phyloP scores from a whole-genome alignment of 2,329 filamentous ascomycete genomes.

The Trichoderma asperellum region DNA sequence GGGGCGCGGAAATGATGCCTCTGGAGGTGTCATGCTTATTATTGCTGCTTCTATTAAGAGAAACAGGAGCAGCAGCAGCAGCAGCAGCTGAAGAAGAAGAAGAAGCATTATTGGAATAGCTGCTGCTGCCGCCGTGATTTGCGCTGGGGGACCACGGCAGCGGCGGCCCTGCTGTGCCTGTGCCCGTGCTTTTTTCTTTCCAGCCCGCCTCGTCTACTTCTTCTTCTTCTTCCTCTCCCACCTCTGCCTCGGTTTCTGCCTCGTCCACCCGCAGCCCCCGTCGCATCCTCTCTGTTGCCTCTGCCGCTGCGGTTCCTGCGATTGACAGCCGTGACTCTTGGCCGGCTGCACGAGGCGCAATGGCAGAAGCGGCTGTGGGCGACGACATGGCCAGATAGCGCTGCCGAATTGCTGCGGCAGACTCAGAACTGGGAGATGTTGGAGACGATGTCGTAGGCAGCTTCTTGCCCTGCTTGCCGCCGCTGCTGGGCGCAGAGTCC shows the following conservation, averaged over 20 bases:
- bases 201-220: background rate
- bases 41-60: background rate
- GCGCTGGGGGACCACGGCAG: conserved; percentile 15
- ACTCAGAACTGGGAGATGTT: background rate
- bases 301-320: background rate
- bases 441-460: background rate
- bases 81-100: background rate
- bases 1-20: conserved; percentile 25
- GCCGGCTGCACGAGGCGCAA: background rate
- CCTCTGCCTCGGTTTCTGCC: background rate
- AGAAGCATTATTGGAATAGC: background rate
- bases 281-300: background rate
- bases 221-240: background rate
- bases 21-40: conserved; percentile 23
- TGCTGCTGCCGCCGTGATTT: background rate
- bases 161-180: conserved; percentile 18
- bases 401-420: conserved; percentile 21
- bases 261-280: background rate
- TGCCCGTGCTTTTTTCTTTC: background rate
- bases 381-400: conserved; percentile 30
- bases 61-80: background rate
- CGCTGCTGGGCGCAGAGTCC: conserved; percentile 31
- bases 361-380: background rate
- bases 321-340: background rate
- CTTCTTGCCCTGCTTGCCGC: background rate